Base-by-base conservation (phyloP, 352 stramenopile genomes). In the Phytopythium sindhum region DNA sequence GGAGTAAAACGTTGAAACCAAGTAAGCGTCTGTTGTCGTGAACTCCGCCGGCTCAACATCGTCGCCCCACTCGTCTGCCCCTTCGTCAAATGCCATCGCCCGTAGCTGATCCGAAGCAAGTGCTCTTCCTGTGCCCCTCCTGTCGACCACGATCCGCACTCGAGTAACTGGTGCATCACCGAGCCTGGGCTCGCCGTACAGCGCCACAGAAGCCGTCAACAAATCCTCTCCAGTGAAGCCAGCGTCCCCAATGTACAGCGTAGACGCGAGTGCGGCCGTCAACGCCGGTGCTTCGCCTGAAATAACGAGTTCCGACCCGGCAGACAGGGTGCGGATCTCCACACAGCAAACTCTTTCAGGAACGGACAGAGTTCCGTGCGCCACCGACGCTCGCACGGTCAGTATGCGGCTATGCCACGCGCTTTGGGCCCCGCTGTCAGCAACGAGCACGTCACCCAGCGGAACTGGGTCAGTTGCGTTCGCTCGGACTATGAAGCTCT, bases 301-400 rank as follows among this genome's bases (percentile, higher is more conserved):
- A 26, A 77, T 55, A 41, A 63, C 53, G 35, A 77, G 42, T 15
- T 71, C 57, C 56, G 52, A 63, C 39, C 57, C 56, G 11, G 29
- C 2, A 14, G 56, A 42, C 7, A 24, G 54, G 21, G 54, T 24
- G 24, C 29, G 63, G 42, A 77, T 65, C 51, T 71, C 64, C 31
- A 77, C 60, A 35, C 69, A 74, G 35, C 67, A 77, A 29, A 77
- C 45, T 29, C 53, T 57, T 2, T 33, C 57, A 24, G 69, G 66
- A 31, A 74, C 52, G 21, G 21, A 68, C 17, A 77, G 50, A 26
- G 14, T 57, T 7, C 69, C 69, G 48, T 74, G 56, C 17, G n/a
- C 19, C 2, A 74, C 66, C 8, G 41, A 48, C 23, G 28, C 57
- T 63, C 44, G 15, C 44, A 74, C 58, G 52, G 57, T 62, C 66